These are phyloP conservation scores for Citrus reticulata DNA, from an alignment of 345 rosid species.

Conservation along the genomic window DNA sequence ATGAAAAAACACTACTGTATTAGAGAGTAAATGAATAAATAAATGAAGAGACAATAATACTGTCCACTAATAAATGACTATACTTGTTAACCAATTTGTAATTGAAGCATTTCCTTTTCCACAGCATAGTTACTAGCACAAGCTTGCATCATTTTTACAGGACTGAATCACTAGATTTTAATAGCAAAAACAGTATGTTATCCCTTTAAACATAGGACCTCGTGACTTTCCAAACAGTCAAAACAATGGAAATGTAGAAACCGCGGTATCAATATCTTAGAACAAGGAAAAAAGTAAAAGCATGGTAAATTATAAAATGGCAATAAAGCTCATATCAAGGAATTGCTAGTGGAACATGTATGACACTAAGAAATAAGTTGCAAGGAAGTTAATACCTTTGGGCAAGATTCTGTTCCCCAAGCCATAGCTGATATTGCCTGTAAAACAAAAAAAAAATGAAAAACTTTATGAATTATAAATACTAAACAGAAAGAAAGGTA, in stretches of 20 bases:
- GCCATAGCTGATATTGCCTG: constrained; percentile 98
- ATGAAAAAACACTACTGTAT: not conserved
- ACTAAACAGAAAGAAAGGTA: not conserved
- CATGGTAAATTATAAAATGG: not conserved
- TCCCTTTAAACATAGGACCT: not conserved
- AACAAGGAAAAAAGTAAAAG: not conserved
- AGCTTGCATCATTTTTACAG: not conserved
- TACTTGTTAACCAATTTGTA: not conserved
- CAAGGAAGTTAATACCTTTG: constrained; percentile 53
- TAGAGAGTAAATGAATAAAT: not conserved
- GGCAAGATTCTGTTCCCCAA: constrained; percentile 96
- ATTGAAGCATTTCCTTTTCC: not conserved
- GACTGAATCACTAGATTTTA: not conserved
- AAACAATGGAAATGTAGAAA: not conserved
- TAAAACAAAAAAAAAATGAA: constrained; percentile 5
- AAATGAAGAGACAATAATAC: not conserved
- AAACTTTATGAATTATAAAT: not conserved
- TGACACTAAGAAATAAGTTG: not conserved
- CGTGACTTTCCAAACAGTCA: not conserved
- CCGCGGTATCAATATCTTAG: not conserved
- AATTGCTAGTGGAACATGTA: not conserved
- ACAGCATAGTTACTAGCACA: not conserved
- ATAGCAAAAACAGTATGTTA: not conserved
- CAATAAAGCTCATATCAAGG: not conserved
- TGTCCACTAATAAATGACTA: not conserved